phyloP scores from a whole-genome alignment of 371 early-diverging fungal genomes.

The Lichtheimia corymbifera region DNA sequence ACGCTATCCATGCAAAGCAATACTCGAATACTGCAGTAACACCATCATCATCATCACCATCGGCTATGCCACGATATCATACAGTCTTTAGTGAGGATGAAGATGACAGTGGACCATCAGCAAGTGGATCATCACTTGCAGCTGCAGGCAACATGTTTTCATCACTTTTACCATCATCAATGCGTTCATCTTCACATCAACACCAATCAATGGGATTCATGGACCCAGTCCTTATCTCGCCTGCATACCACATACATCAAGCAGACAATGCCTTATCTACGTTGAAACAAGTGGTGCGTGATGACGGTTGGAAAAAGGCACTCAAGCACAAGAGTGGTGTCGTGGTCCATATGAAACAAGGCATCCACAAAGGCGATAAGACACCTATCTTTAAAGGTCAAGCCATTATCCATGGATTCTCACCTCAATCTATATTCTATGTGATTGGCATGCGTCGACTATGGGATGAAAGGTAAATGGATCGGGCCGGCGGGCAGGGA shows the following conservation, averaged over 20 bases:
- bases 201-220: conserved; percentile 21
- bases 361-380: conserved; percentile 50
- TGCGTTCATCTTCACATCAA: conserved; percentile 7
- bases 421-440: conserved; percentile 69
- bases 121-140: conserved; percentile 7
- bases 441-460: conserved; percentile 67
- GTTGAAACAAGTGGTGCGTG: conserved; percentile 41
- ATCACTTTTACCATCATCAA: conserved; percentile 7
- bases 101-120: conserved; percentile 24
- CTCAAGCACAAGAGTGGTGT: conserved; percentile 70
- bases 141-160: conserved; percentile 5
- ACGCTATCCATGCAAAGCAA: background rate
- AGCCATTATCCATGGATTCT: conserved; percentile 60
- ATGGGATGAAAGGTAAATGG: conserved; percentile 55
- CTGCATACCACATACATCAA: conserved; percentile 42
- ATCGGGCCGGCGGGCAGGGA: background rate
- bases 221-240: conserved; percentile 36
- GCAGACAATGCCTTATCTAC: conserved; percentile 45
- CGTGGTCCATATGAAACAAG: conserved; percentile 61
- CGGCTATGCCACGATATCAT: conserved; percentile 14
- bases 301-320: conserved; percentile 69
- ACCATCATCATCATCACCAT: background rate
- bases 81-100: conserved; percentile 51
- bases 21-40: background rate
- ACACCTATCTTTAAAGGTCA: conserved; percentile 68